These are phyloP conservation scores for Dissophora globulifera DNA, from an alignment of 192 early-diverging fungal species.

Conservation along the genomic window DNA sequence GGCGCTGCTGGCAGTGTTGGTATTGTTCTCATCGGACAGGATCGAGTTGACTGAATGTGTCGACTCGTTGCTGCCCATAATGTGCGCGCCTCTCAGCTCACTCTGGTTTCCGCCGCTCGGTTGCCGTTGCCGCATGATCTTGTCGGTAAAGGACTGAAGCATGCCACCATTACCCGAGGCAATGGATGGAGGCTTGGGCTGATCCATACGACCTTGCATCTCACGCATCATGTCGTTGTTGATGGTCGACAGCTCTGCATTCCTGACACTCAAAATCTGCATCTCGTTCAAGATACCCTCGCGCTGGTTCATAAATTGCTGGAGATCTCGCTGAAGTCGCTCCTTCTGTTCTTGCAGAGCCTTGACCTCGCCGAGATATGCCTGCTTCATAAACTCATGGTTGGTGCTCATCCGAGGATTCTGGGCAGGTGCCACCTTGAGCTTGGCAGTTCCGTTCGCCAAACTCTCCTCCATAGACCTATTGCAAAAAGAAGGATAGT, in stretches of 20 bases:
- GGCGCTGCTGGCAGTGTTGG: no score
- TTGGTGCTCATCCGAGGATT: constrained; percentile 51
- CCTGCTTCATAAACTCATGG: constrained; percentile 59
- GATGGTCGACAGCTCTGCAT: constrained; percentile 62
- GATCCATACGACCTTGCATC: constrained; percentile 40
- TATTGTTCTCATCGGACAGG: constrained; percentile 21
- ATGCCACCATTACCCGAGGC: constrained; percentile 10
- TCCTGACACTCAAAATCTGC: constrained; percentile 62
- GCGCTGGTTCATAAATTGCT: constrained; percentile 52
- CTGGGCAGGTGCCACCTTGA: constrained; percentile 11
- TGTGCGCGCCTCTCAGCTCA: constrained; percentile 16
- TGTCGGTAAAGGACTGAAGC: constrained; percentile 32
- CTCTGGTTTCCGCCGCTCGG: constrained; percentile 44
- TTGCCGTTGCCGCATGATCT: constrained; percentile 34
- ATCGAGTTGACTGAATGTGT: constrained; percentile 35
- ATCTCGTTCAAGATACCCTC: constrained; percentile 66
- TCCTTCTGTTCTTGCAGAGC: constrained; percentile 61
- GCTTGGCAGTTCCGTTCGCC: neutral
- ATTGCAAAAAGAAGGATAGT: constrained; percentile 7
- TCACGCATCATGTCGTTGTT: constrained; percentile 66
- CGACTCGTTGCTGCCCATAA: constrained; percentile 32
- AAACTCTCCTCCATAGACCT: constrained; percentile 57
- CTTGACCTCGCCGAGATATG: constrained; percentile 56
- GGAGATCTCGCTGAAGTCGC: constrained; percentile 55
- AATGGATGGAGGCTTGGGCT: constrained; percentile 4